A percentile compares a stretch with the other conserved stretches of the same genome.
These are phyloP conservation scores for Lachancea nothofagi DNA, from an alignment of 805 yeast species.

Conservation along the genomic window DNA sequence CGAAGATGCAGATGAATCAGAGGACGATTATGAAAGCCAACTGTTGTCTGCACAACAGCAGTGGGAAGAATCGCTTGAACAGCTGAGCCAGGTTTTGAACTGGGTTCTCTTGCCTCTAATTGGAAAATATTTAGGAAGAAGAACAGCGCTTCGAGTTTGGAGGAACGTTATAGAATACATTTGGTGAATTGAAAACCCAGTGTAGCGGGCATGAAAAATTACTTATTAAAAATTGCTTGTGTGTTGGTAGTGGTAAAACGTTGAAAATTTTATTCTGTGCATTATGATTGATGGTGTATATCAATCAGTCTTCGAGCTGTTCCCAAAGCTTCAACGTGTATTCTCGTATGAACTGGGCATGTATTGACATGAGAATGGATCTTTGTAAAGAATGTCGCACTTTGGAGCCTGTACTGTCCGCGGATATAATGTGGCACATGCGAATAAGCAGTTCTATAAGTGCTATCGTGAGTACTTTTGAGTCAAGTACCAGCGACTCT, in stretches of 20 bases:
- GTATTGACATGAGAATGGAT: conserved; percentile 5
- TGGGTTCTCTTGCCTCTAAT: conserved; percentile 59
- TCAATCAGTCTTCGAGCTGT: neutral
- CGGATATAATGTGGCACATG: conserved; percentile 8
- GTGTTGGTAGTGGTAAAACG: too few relatives aligned
- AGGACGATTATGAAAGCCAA: conserved; percentile 23
- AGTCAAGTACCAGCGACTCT: conserved; percentile 7
- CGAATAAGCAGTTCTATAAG: conserved; percentile 10
- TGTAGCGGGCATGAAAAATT: too few relatives aligned
- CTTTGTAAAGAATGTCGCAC: conserved; percentile 7
- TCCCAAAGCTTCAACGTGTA: conserved; percentile 6
- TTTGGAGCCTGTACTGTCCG: conserved; percentile 1
- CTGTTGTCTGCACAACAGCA: conserved; percentile 53
- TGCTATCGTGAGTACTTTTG: conserved; percentile 7
- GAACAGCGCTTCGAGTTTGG: conserved; percentile 42
- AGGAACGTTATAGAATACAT: conserved; percentile 20
- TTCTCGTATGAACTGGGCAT: conserved; percentile 4
- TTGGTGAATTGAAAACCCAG: conserved; percentile 15
- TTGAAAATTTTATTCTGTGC: neutral
- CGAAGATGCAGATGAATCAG: conserved; percentile 12
- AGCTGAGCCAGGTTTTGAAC: conserved; percentile 51
- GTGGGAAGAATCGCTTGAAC: conserved; percentile 66
- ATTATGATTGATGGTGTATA: neutral
- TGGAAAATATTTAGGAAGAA: conserved; percentile 63
- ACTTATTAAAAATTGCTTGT: too few relatives aligned